These are phyloP conservation scores for Trypanosoma melophagium DNA, from an alignment of 208 protist species.

Conservation along the genomic window DNA sequence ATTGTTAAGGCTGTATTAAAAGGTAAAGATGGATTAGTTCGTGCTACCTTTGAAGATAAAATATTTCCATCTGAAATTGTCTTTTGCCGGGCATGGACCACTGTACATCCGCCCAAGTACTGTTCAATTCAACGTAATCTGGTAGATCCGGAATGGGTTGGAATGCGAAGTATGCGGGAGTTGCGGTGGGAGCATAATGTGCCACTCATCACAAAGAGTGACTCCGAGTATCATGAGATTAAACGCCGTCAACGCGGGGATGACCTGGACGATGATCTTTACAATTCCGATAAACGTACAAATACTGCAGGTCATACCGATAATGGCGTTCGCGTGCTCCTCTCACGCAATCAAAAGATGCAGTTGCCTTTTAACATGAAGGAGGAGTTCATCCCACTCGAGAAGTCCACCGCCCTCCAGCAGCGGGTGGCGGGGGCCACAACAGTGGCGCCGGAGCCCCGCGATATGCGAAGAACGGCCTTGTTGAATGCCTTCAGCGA, in stretches of 20 bases:
- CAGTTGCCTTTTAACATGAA: constrained; percentile 89
- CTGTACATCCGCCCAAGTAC: constrained; percentile 93
- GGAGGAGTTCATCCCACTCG: constrained; percentile 88
- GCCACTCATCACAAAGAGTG: constrained; percentile 42
- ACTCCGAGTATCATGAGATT: constrained; percentile 87
- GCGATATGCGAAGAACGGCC: constrained; percentile 80
- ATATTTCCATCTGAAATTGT: constrained; percentile 98
- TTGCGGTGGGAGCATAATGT: constrained; percentile 72
- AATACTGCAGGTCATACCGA: no score
- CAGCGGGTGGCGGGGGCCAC: constrained; percentile 72
- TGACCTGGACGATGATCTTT: constrained; percentile 36
- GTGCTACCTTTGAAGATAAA: constrained; percentile 99
- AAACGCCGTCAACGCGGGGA: constrained; percentile 72
- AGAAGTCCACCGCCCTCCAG: constrained; percentile 51
- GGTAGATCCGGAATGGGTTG: constrained; percentile 80
- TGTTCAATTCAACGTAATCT: constrained; percentile 96
- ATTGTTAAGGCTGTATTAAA: constrained; percentile 98
- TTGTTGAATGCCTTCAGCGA: constrained; percentile 76
- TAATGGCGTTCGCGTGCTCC: no score
- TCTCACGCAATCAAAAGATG: constrained; percentile 83
- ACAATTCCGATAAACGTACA: no score
- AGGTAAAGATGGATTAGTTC: constrained; percentile 91
- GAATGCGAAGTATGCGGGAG: constrained; percentile 89
- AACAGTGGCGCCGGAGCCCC: constrained; percentile 72
- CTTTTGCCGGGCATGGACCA: constrained; percentile 98